These are phyloP conservation scores for Penicillium chermesinum DNA, from an alignment of 495 filamentous ascomycete genomes.

Conservation along the genomic window DNA sequence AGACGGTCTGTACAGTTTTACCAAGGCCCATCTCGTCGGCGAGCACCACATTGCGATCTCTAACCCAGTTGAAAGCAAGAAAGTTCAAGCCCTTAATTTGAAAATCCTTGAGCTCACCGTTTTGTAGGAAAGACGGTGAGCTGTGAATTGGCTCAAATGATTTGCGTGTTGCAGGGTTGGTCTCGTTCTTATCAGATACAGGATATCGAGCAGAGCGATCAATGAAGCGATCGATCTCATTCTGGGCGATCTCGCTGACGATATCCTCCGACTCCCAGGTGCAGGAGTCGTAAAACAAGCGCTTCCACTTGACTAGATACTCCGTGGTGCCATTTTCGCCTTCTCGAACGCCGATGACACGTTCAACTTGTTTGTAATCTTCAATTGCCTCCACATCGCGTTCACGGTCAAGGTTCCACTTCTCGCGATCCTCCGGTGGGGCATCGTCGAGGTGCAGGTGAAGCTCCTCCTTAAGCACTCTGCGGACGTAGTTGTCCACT, in stretches of 20 bases:
- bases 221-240: constrained; percentile 84
- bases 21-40: constrained; percentile 98
- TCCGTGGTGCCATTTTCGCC: constrained; percentile 65
- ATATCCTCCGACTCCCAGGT: constrained; percentile 86
- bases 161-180: constrained; percentile 66
- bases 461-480: constrained; percentile 69
- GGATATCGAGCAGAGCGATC: constrained; percentile 72
- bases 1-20: constrained; percentile 96
- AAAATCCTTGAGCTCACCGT: constrained; percentile 86
- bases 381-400: constrained; percentile 74
- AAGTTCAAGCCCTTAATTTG: constrained; percentile 93
- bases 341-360: constrained; percentile 76
- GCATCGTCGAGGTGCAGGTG: constrained; percentile 64
- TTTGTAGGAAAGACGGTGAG: constrained; percentile 79
- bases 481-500: constrained; percentile 89
- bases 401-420: constrained; percentile 85
- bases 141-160: constrained; percentile 65
- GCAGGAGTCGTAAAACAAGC: constrained; percentile 81
- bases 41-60: constrained; percentile 86
- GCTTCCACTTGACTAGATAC: constrained; percentile 89
- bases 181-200: constrained; percentile 67
- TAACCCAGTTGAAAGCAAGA: constrained; percentile 89
- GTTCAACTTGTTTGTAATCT: constrained; percentile 85
- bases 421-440: constrained; percentile 81
- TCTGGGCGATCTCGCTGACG: constrained; percentile 70